phyloP scores from a whole-genome alignment of 257 asterid genomes.

The Verbena officinalis region DNA sequence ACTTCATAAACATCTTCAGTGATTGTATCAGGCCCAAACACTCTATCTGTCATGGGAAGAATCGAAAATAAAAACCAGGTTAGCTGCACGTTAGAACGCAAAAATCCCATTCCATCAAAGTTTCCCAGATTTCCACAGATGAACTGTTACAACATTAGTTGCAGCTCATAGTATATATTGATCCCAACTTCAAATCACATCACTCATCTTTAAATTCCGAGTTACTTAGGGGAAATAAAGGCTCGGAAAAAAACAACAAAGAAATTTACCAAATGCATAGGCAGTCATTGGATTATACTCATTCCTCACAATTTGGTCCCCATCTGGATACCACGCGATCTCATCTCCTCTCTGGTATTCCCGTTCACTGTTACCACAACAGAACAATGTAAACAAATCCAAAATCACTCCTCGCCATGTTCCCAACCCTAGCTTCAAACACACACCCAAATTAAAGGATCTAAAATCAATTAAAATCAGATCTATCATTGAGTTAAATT shows the following conservation, averaged over 20 bases:
- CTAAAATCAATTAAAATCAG: slow-evolving; percentile 49
- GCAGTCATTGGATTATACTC: slow-evolving; percentile 88
- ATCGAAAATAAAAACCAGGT: slow-evolving; percentile 5
- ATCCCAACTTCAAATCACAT: slow-evolving; percentile 15
- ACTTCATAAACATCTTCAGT: slow-evolving; percentile 93
- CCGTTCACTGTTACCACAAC: slow-evolving; percentile 66
- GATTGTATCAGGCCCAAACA: slow-evolving; percentile 76
- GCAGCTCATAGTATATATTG: slow-evolving; percentile 24
- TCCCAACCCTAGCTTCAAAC: slow-evolving; percentile 41
- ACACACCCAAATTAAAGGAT: slow-evolving; percentile 33
- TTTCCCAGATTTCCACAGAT: slow-evolving; percentile 13
- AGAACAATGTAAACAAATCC: slow-evolving; percentile 32
- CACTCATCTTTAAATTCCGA: not conserved
- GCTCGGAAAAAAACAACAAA: slow-evolving; percentile 22
- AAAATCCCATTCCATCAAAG: slow-evolving; percentile 14
- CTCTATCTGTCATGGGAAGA: slow-evolving; percentile 61
- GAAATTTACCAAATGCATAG: slow-evolving; percentile 79
- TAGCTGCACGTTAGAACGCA: slow-evolving; percentile 19
- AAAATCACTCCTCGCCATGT: slow-evolving; percentile 27
- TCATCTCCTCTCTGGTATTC: slow-evolving; percentile 94
- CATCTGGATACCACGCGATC: slow-evolving; percentile 89
- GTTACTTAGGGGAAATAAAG: not conserved
- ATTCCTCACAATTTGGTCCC: slow-evolving; percentile 79
- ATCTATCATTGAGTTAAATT: slow-evolving; percentile 41
- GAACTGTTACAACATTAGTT: slow-evolving; percentile 13